Evolutionary conservation across 2,329 filamentous ascomycete genomes (phyloP).

Genomic region (Colletotrichum sp.): DNA sequence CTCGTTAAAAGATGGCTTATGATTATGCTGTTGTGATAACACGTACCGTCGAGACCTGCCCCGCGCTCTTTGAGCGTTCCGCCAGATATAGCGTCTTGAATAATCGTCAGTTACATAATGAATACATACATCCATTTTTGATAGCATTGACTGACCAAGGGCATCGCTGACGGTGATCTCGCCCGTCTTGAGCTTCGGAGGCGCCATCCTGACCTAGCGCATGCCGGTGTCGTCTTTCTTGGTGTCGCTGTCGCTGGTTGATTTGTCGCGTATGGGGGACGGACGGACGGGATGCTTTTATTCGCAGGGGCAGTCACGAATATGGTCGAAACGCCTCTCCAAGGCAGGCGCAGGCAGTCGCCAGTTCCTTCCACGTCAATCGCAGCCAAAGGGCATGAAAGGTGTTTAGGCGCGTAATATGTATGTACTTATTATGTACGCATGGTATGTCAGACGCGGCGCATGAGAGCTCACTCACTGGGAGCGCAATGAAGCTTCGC

Average conservation of each 20-base stretch:
- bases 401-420: neutral
- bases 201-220: slow-evolving; percentile 7
- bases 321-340: neutral
- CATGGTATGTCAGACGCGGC: neutral
- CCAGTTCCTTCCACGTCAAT: neutral
- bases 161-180: slow-evolving; percentile 17
- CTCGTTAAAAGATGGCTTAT: neutral
- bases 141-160: neutral
- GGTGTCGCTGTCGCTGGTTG: neutral
- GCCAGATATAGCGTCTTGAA: slow-evolving; percentile 30
- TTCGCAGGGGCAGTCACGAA: neutral
- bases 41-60: slow-evolving; percentile 44
- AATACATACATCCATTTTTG: no score
- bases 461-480: neutral
- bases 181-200: slow-evolving; percentile 11
- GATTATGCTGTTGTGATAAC: neutral
- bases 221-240: neutral
- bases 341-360: neutral
- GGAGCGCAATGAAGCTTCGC: neutral
- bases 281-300: neutral
- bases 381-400: neutral
- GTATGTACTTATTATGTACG: neutral
- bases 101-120: neutral
- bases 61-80: slow-evolving; percentile 41
- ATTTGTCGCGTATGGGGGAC: neutral